phyloP scores from a whole-genome alignment of 2,329 filamentous ascomycete genomes.

The Pestalotiopsis sp. region DNA sequence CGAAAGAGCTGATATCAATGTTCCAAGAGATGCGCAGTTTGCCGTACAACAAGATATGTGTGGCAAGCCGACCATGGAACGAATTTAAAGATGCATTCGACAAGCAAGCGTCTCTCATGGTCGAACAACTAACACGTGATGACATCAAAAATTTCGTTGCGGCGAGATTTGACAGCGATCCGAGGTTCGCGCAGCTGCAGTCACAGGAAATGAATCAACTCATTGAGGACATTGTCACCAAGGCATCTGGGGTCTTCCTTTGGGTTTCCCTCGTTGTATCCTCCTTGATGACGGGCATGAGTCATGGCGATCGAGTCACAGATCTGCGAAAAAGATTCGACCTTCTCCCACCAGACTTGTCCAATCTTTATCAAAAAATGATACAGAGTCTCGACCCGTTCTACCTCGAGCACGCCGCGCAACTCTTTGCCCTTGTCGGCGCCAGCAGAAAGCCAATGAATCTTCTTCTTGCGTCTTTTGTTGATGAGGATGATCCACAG shows the following conservation, averaged over 20 bases:
- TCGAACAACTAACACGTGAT: not conserved
- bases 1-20: not conserved
- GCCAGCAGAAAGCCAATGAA: not conserved
- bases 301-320: not conserved
- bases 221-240: not conserved
- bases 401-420: not conserved
- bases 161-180: not conserved
- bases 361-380: not conserved
- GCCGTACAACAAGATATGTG: not conserved
- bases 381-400: not conserved
- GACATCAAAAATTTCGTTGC: not conserved
- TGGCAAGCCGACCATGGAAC: not conserved
- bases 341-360: not conserved
- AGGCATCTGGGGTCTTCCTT: not conserved
- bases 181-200: not conserved
- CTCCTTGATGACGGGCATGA: not conserved
- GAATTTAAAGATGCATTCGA: not conserved
- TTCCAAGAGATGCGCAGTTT: not conserved
- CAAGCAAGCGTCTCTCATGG: not conserved
- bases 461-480: not conserved
- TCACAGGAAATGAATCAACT: not conserved
- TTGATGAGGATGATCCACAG: not conserved
- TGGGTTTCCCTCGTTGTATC: not conserved
- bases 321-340: not conserved
- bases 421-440: not conserved